These are phyloP conservation scores for Hibiscus mutabilis DNA, from an alignment of 345 rosid genomes.

Conservation along the genomic window DNA sequence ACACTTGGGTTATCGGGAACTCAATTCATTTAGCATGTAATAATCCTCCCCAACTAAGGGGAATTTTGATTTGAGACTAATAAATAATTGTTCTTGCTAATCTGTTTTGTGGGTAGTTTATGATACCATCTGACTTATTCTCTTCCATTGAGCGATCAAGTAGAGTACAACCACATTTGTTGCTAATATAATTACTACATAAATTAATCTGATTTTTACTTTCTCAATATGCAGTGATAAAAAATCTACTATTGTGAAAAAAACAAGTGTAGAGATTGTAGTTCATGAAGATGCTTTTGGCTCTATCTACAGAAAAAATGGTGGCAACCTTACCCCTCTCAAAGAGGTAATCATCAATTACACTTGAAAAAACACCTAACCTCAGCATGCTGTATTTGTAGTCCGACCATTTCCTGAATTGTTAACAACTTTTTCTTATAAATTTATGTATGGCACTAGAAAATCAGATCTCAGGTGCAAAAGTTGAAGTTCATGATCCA, in stretches of 20 bases:
- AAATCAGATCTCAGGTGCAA: slow-evolving; percentile 62
- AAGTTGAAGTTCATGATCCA: slow-evolving; percentile 38
- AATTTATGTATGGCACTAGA: background rate
- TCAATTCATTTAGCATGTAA: background rate
- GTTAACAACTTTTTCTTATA: background rate
- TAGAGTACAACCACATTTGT: background rate
- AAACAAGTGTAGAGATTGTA: slow-evolving; percentile 40
- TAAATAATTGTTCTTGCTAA: background rate
- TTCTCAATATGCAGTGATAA: slow-evolving; percentile 24
- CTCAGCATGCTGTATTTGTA: background rate
- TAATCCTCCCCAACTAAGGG: background rate
- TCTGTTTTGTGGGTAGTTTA: background rate
- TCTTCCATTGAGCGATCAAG: background rate
- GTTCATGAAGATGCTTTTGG: slow-evolving; percentile 37
- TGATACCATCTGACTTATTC: background rate
- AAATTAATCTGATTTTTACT: slow-evolving; percentile 2
- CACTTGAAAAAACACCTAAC: background rate
- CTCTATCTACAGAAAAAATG: slow-evolving; percentile 49
- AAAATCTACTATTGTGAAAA: slow-evolving; percentile 37
- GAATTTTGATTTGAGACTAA: background rate
- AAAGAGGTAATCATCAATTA: slow-evolving; percentile 35
- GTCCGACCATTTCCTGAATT: background rate
- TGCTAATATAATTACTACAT: background rate
- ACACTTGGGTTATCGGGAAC: no score
- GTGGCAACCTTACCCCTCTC: slow-evolving; percentile 43